phyloP scores from a whole-genome alignment of 768 basidiomycete genomes.

The Hemileccinum impolitum region DNA sequence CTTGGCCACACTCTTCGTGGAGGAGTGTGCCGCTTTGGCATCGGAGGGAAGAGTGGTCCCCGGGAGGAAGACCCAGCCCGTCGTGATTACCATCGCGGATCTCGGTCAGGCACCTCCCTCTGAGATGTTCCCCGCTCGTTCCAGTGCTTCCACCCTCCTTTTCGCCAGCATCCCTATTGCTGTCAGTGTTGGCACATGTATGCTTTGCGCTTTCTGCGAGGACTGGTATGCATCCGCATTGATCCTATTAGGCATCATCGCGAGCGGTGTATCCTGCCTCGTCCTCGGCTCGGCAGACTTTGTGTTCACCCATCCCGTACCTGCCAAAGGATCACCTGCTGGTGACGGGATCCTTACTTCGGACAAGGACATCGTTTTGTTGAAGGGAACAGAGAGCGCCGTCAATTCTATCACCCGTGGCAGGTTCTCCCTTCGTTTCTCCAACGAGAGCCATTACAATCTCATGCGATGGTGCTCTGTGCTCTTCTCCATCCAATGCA shows the following conservation, averaged over 20 bases:
- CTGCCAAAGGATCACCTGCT: constrained; percentile 21
- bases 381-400: constrained; percentile 26
- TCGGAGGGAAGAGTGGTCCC: constrained; percentile 8
- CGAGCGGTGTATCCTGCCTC: constrained; percentile 26
- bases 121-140: constrained; percentile 6
- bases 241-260: constrained; percentile 28
- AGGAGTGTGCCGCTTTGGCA: constrained; percentile 11
- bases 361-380: constrained; percentile 18
- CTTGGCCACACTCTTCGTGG: constrained; percentile 51
- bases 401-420: constrained; percentile 31
- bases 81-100: constrained; percentile 8
- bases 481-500: constrained; percentile 20
- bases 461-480: constrained; percentile 20
- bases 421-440: constrained; percentile 21
- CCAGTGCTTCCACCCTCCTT: background rate
- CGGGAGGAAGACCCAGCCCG: constrained; percentile 7
- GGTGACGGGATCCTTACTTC: constrained; percentile 29
- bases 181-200: constrained; percentile 19
- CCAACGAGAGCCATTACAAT: constrained; percentile 6
- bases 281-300: constrained; percentile 24
- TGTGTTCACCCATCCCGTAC: constrained; percentile 19
- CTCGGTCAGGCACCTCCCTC: constrained; percentile 6
- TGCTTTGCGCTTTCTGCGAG: constrained; percentile 11
- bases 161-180: constrained; percentile 19
- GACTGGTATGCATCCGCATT: constrained; percentile 28